A percentile compares a stretch with the other conserved stretches of the same genome.
These are phyloP conservation scores for Scenedesmus sp. DNA, from an alignment of 163 green algal genomes.

Conservation along the genomic window DNA sequence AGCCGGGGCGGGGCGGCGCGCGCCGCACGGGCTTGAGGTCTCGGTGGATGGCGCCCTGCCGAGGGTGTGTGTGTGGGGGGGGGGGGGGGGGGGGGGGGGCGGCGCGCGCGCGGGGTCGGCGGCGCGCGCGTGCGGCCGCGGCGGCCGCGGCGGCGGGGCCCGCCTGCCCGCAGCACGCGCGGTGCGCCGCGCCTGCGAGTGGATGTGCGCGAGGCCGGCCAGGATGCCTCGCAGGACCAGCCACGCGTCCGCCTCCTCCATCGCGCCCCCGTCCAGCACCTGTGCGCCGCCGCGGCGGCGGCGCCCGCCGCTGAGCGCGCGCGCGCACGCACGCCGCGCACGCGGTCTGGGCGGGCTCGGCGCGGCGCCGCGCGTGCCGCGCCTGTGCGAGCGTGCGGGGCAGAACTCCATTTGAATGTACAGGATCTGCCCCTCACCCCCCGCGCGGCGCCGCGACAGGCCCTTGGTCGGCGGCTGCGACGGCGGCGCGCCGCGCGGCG, in stretches of 20 bases:
- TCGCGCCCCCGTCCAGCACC: constrained; percentile 39
- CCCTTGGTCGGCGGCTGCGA: too few relatives aligned
- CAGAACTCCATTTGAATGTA: constrained; percentile 95
- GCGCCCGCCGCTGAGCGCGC: constrained; percentile 5
- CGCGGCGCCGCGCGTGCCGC: too few relatives aligned
- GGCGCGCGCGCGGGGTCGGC: too few relatives aligned
- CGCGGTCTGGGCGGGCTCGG: too few relatives aligned
- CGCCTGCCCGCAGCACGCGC: too few relatives aligned
- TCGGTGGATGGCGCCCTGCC: constrained; percentile 74
- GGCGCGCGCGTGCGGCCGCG: too few relatives aligned
- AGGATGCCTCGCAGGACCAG: constrained; percentile 63
- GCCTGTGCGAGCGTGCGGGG: constrained; percentile 78
- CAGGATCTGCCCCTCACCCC: constrained; percentile 68
- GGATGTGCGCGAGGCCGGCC: constrained; percentile 61
- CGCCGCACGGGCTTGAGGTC: constrained; percentile 91
- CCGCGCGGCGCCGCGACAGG: too few relatives aligned
- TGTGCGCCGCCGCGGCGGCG: constrained; percentile 6
- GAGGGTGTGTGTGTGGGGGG: too few relatives aligned
- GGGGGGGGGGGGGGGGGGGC: too few relatives aligned
- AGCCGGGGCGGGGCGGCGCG: too few relatives aligned
- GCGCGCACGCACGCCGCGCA: not conserved
- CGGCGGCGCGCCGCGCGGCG: too few relatives aligned
- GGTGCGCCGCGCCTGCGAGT: constrained; percentile 45
- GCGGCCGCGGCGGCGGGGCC: too few relatives aligned
- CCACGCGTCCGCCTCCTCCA: constrained; percentile 65